Evolutionary conservation across 257 asterid species (phyloP), one percentile per base, ranked within the genome.

Genomic region (Solanum raphanifolium): DNA sequence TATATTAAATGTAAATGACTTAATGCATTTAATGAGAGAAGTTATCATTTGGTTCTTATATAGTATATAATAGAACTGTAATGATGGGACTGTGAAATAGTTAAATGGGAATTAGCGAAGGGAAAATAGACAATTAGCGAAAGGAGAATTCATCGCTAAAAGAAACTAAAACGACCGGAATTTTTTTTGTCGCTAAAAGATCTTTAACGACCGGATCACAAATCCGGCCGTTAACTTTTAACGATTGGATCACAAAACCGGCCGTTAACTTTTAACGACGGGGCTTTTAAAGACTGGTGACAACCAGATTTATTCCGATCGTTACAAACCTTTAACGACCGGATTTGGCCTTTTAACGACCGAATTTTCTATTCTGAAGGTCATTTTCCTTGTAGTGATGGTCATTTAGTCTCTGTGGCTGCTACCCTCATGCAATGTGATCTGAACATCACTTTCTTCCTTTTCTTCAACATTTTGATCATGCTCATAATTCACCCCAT

Each of bases 241-340:
- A 48, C 5, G 20, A 15, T n/a, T n/a, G 9, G n/a, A 55, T 55
- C 20, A 9, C 13, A 11, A 11, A 0, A 10, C 4, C 0, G 4
- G 46, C 3, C 62, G 8, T 15, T 52, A 16, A 52, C 62, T 52
- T 52, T 48, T 48, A 48, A 48, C 5, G 20, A 15, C 3, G 3
- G 3, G 20, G 23, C 23, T 52, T 5, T 16, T 16, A 52, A 52
- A 1, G 62, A 16, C 62, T 1, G 2, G 23, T 52, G 62, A 16
- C 23, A 1, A 52, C 8, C 8, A 5, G 2, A 52, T 52, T 15
- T 52, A 15, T 52, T 15, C 0, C 1, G 4, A 2, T 52, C 1
- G 9, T 52, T 5, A 52, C 0, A 15, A 4, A 52, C 23, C 6
- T 52, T 15, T 52, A 52, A 52, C 9, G 21, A 52, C 23, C 21